Evolutionary conservation across 2,329 filamentous ascomycete species (phyloP).

Genomic region (Zymoseptoria pseudotritici): DNA sequence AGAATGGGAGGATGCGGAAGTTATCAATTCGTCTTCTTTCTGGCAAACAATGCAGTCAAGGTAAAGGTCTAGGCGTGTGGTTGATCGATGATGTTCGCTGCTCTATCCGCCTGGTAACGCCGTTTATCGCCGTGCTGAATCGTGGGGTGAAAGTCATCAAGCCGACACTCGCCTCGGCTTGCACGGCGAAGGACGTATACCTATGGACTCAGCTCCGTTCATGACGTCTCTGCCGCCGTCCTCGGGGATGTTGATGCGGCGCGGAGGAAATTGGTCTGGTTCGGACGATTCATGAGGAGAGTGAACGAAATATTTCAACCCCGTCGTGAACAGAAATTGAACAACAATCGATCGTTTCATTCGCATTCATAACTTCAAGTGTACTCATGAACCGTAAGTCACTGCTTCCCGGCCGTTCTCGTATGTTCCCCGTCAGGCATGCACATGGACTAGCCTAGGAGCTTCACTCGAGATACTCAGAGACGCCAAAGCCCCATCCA

Average conservation of each 20-base stretch:
- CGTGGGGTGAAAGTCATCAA: background rate
- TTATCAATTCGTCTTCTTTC: background rate
- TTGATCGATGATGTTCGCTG: background rate
- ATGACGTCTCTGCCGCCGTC: background rate
- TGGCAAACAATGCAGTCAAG: background rate
- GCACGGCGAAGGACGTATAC: background rate
- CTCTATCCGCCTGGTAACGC: background rate
- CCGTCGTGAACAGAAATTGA: background rate
- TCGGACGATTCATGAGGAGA: background rate
- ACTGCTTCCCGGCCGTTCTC: background rate
- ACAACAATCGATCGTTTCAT: background rate
- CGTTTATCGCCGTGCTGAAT: background rate
- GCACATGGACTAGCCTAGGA: conserved; percentile 9
- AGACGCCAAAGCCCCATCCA: conserved; percentile 11
- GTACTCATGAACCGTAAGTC: background rate
- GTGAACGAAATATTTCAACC: background rate
- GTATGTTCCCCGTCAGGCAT: conserved; percentile 4
- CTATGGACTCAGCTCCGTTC: background rate
- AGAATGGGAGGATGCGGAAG: background rate
- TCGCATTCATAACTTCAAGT: background rate
- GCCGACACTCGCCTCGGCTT: background rate
- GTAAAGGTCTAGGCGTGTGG: background rate
- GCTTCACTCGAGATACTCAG: conserved; percentile 12
- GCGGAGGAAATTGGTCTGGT: background rate
- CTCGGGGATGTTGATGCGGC: background rate